These are phyloP conservation scores for Pseudogymnoascus sp. DNA, from an alignment of 2,329 filamentous ascomycete species.

Conservation along the genomic window DNA sequence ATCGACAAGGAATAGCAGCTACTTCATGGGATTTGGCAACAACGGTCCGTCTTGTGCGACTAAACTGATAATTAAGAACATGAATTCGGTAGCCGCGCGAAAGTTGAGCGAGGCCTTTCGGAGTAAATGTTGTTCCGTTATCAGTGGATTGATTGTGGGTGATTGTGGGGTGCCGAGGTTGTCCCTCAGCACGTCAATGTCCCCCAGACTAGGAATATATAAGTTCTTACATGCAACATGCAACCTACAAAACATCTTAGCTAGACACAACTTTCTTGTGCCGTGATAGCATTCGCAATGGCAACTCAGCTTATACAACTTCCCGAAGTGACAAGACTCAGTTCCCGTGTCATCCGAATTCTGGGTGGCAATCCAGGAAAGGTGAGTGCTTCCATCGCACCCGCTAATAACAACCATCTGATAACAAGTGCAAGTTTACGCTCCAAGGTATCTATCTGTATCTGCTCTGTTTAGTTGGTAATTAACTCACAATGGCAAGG, in stretches of 20 bases:
- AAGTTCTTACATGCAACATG: background rate
- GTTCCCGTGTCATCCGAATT: constrained; percentile 71
- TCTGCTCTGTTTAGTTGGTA: background rate
- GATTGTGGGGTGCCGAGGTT: background rate
- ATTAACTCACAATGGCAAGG: constrained; percentile 49
- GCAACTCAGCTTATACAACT: constrained; percentile 35
- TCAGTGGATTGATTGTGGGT: background rate
- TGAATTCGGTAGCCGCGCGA: constrained; percentile 6
- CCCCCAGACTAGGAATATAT: background rate
- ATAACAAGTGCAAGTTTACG: constrained; percentile 41
- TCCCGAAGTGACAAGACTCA: constrained; percentile 69
- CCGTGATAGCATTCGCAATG: constrained; percentile 17
- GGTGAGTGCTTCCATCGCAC: constrained; percentile 35
- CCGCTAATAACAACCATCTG: constrained; percentile 8
- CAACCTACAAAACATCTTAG: background rate
- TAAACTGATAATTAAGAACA: constrained; percentile 7
- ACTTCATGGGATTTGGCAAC: constrained; percentile 5
- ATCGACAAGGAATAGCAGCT: constrained; percentile 16
- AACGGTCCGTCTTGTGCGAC: constrained; percentile 5
- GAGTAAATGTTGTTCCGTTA: constrained; percentile 5
- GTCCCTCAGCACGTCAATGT: background rate
- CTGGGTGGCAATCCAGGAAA: constrained; percentile 88
- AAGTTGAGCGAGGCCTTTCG: constrained; percentile 8
- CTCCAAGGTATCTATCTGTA: constrained; percentile 45
- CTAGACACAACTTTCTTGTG: background rate